These are phyloP conservation scores for Hypholoma fasciculare DNA, from an alignment of 768 basidiomycete species.

Conservation along the genomic window DNA sequence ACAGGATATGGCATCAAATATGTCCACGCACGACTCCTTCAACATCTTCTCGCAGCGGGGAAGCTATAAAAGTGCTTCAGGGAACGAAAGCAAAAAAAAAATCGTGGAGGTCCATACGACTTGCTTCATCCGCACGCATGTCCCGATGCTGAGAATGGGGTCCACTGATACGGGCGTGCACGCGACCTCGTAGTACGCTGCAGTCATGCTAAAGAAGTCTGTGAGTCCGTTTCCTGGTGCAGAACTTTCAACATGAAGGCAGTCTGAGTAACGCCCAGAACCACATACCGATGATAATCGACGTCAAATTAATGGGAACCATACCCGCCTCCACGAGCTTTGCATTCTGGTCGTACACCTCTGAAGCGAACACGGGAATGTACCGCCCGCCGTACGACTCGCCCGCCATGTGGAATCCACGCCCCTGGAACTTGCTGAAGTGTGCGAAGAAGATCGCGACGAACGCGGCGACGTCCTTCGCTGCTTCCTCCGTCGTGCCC, in stretches of 20 bases:
- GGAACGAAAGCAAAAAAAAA: not conserved
- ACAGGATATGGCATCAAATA: constrained; percentile 67
- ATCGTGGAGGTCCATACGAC: constrained; percentile 37
- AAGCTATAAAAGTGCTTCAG: constrained; percentile 34
- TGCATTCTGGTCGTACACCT: constrained; percentile 74
- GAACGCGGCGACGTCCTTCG: constrained; percentile 70
- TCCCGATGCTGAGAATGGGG: constrained; percentile 41
- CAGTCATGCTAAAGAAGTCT: constrained; percentile 46
- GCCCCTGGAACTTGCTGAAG: constrained; percentile 69
- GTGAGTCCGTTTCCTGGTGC: constrained; percentile 62
- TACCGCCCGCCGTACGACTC: constrained; percentile 81
- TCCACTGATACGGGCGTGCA: constrained; percentile 54
- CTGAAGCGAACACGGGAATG: constrained; percentile 73
- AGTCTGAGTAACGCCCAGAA: not conserved
- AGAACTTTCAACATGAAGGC: not conserved
- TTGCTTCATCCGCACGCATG: constrained; percentile 59
- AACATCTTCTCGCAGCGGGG: constrained; percentile 65
- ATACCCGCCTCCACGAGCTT: constrained; percentile 50
- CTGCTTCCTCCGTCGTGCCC: constrained; percentile 66
- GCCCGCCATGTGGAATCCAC: constrained; percentile 65
- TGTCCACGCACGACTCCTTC: constrained; percentile 56
- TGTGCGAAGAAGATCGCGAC: constrained; percentile 74
- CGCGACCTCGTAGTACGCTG: constrained; percentile 47
- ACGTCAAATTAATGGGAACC: constrained; percentile 63
- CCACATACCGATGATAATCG: constrained; percentile 61